phyloP scores from a whole-genome alignment of 805 yeast species.

The Saccharomycopsis guyanensis region DNA sequence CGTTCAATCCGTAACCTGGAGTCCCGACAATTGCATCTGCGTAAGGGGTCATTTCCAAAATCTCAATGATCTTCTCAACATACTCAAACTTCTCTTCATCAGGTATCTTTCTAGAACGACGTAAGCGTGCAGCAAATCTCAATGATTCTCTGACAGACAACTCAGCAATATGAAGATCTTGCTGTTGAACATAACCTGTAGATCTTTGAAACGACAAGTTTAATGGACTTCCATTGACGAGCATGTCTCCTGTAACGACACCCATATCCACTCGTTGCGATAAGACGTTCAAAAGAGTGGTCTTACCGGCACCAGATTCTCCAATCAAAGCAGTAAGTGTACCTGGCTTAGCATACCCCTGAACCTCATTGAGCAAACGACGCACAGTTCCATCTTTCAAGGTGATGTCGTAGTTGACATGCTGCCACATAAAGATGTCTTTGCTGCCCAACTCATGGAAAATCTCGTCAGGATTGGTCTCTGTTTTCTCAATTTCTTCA shows the following conservation, averaged over 20 bases:
- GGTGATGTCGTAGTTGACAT: constrained; percentile 49
- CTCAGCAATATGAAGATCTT: constrained; percentile 45
- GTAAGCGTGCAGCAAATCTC: constrained; percentile 42
- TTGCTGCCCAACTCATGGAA: constrained; percentile 27
- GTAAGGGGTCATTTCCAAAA: constrained; percentile 44
- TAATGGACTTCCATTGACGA: constrained; percentile 46
- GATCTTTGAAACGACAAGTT: constrained; percentile 44
- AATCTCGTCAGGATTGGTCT: constrained; percentile 22
- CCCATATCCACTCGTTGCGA: constrained; percentile 50
- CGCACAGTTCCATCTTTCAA: constrained; percentile 31
- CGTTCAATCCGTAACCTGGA: constrained; percentile 43
- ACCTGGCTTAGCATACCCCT: constrained; percentile 69
- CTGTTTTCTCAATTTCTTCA: constrained; percentile 11
- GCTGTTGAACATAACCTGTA: constrained; percentile 55
- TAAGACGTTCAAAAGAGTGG: constrained; percentile 45
- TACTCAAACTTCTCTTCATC: constrained; percentile 40
- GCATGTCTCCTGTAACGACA: constrained; percentile 49
- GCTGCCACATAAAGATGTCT: constrained; percentile 51
- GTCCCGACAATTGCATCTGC: constrained; percentile 46
- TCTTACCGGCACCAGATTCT: constrained; percentile 59
- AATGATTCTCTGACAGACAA: constrained; percentile 48
- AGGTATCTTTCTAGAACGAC: constrained; percentile 37
- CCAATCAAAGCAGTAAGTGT: constrained; percentile 52
- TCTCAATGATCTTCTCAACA: constrained; percentile 42
- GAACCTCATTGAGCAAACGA: constrained; percentile 25